These are phyloP conservation scores for Boletus speciosus DNA, from an alignment of 768 basidiomycete genomes.

Conservation along the genomic window DNA sequence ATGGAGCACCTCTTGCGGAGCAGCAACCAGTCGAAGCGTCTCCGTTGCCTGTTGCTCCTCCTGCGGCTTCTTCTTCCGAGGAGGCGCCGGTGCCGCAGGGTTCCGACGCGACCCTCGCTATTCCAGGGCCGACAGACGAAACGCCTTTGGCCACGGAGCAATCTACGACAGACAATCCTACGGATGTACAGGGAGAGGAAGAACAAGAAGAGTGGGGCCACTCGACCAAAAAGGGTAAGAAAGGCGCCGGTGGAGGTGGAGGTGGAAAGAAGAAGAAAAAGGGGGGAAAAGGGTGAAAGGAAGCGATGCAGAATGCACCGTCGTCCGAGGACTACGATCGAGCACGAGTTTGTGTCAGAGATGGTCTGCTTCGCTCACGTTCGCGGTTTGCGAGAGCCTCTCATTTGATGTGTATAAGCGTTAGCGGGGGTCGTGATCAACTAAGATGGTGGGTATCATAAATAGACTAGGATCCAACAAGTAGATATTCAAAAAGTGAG, in stretches of 20 bases:
- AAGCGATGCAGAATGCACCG: background rate
- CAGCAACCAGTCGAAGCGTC: background rate
- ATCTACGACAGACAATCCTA: slow-evolving; percentile 11
- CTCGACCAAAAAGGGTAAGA: background rate
- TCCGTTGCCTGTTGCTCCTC: background rate
- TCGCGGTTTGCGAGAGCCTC: background rate
- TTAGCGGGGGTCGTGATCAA: slow-evolving; percentile 1
- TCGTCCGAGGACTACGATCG: slow-evolving; percentile 4
- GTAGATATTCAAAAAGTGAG: background rate
- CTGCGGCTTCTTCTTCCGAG: background rate
- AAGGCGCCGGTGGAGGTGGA: background rate
- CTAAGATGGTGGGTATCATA: slow-evolving; percentile 5
- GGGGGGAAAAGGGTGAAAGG: background rate
- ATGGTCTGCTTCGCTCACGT: background rate
- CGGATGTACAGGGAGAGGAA: slow-evolving; percentile 4
- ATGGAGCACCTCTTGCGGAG: background rate
- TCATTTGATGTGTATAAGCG: background rate
- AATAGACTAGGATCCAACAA: background rate
- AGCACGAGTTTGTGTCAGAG: background rate
- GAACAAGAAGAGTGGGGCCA: background rate
- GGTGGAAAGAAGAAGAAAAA: slow-evolving; percentile 13
- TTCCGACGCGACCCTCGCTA: background rate
- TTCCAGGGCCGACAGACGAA: background rate
- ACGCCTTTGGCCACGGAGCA: background rate
- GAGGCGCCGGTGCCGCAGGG: background rate